These are phyloP conservation scores for Fusarium sp. DNA, from an alignment of 2,329 filamentous ascomycete genomes.

Conservation along the genomic window DNA sequence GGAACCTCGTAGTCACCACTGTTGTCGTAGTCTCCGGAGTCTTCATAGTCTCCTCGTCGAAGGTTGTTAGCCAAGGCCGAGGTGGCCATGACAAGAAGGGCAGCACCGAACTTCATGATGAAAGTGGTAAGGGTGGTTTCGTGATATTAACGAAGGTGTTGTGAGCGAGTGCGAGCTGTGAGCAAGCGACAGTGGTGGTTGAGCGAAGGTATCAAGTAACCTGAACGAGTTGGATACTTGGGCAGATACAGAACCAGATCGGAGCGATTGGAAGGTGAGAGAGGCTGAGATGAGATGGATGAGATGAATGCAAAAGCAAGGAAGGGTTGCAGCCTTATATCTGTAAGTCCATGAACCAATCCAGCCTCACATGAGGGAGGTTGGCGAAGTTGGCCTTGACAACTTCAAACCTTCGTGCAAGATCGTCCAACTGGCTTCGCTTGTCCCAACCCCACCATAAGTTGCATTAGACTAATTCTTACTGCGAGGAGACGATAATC, in stretches of 20 bases:
- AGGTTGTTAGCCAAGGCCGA: slow-evolving; percentile 43
- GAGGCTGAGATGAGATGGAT: slow-evolving; percentile 27
- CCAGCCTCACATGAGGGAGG: slow-evolving; percentile 17
- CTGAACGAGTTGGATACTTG: slow-evolving; percentile 49
- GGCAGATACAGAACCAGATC: slow-evolving; percentile 23
- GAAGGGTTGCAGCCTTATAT: slow-evolving; percentile 43
- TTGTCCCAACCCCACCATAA: slow-evolving; percentile 36
- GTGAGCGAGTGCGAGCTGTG: slow-evolving; percentile 34
- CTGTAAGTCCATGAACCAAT: slow-evolving; percentile 18
- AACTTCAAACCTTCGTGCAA: slow-evolving; percentile 32
- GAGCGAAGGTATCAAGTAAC: slow-evolving; percentile 48
- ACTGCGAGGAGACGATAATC: slow-evolving; percentile 40
- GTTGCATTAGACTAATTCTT: slow-evolving; percentile 39
- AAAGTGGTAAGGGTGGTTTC: slow-evolving; percentile 12
- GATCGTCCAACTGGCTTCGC: slow-evolving; percentile 31
- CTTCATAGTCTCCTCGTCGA: slow-evolving; percentile 33
- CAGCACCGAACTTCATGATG: slow-evolving; percentile 45
- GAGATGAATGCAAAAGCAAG: slow-evolving; percentile 22
- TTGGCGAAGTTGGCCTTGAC: slow-evolving; percentile 34
- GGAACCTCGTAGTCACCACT: slow-evolving; percentile 18
- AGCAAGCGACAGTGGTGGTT: slow-evolving; percentile 36
- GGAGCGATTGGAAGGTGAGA: slow-evolving; percentile 25
- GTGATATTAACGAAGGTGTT: slow-evolving; percentile 33
- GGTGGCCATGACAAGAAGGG: slow-evolving; percentile 43
- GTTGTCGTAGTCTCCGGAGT: slow-evolving; percentile 8